phyloP scores from a whole-genome alignment of 805 yeast species.

The Starmera quercuum region DNA sequence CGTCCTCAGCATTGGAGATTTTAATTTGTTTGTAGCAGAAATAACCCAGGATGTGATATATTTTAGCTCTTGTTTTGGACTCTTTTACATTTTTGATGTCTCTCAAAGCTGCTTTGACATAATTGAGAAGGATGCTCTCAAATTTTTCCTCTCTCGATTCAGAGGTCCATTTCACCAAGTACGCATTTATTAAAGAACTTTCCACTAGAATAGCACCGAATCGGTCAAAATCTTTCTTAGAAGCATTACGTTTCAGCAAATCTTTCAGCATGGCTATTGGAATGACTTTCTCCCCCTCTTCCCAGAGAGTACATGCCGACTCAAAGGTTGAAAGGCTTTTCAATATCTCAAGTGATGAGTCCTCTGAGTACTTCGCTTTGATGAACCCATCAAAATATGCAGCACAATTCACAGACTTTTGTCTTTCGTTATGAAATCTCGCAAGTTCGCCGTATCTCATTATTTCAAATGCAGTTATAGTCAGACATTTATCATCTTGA shows the following conservation, averaged over 20 bases:
- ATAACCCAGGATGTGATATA: constrained; percentile 55
- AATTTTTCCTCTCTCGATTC: constrained; percentile 65
- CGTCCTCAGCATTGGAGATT: constrained; percentile 34
- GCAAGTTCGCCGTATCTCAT: constrained; percentile 34
- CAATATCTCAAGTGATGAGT: neutral
- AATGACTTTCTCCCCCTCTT: constrained; percentile 45
- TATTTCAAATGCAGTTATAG: constrained; percentile 28
- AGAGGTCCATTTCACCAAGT: constrained; percentile 61
- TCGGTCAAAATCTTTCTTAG: constrained; percentile 2
- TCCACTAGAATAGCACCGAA: constrained; percentile 9
- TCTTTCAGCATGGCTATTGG: constrained; percentile 48
- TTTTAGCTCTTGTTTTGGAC: constrained; percentile 29
- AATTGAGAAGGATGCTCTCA: constrained; percentile 44
- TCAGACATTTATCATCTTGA: constrained; percentile 9
- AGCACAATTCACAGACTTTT: constrained; percentile 44
- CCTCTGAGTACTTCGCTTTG: constrained; percentile 6
- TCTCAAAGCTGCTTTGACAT: constrained; percentile 34
- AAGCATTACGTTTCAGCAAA: constrained; percentile 6
- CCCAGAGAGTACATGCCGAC: constrained; percentile 60
- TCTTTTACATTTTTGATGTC: constrained; percentile 11
- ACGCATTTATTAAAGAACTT: constrained; percentile 24
- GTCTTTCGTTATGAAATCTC: constrained; percentile 30
- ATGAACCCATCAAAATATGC: constrained; percentile 34
- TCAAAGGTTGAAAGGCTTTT: constrained; percentile 25
- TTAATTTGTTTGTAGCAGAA: constrained; percentile 66